Percentiles rank a stretch among this genome's conserved stretches.
Evolutionary conservation across 192 early-diverging fungal genomes (phyloP).

Genomic region (Coemansia sp.): DNA sequence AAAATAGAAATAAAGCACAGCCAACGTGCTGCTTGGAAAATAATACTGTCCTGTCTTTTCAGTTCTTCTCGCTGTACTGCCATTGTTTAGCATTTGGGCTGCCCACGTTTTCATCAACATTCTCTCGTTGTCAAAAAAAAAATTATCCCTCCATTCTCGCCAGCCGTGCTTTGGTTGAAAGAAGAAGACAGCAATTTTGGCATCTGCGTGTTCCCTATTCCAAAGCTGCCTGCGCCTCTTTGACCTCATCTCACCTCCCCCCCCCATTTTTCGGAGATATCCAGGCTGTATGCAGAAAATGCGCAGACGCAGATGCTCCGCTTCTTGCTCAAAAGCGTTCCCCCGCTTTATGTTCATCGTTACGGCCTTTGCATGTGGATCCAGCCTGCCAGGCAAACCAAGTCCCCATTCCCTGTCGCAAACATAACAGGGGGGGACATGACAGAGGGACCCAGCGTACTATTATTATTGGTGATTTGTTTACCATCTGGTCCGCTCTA

Average conservation of each 20-base stretch:
- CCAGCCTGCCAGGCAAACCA: background rate
- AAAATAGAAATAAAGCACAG: background rate
- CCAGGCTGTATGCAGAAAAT: background rate
- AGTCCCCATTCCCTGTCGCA: background rate
- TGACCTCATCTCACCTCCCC: background rate
- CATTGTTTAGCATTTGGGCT: slow-evolving; percentile 4
- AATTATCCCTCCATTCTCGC: background rate
- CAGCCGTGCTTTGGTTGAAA: background rate
- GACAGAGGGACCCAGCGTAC: background rate
- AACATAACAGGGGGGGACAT: background rate
- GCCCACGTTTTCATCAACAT: slow-evolving; percentile 7
- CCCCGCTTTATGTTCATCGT: background rate
- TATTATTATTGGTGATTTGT: background rate
- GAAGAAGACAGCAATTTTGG: background rate
- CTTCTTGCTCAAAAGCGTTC: background rate
- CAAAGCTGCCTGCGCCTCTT: slow-evolving; percentile 6
- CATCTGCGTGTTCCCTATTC: background rate
- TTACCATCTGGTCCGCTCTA: slow-evolving; percentile 6
- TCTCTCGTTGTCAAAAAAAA: background rate
- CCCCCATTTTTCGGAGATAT: background rate
- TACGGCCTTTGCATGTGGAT: slow-evolving; percentile 1
- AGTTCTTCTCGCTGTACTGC: background rate
- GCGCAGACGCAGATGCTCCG: background rate
- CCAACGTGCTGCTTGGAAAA: background rate
- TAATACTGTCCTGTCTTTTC: background rate